These are phyloP conservation scores for Populus simonii DNA, from an alignment of 345 rosid genomes.

Conservation along the genomic window DNA sequence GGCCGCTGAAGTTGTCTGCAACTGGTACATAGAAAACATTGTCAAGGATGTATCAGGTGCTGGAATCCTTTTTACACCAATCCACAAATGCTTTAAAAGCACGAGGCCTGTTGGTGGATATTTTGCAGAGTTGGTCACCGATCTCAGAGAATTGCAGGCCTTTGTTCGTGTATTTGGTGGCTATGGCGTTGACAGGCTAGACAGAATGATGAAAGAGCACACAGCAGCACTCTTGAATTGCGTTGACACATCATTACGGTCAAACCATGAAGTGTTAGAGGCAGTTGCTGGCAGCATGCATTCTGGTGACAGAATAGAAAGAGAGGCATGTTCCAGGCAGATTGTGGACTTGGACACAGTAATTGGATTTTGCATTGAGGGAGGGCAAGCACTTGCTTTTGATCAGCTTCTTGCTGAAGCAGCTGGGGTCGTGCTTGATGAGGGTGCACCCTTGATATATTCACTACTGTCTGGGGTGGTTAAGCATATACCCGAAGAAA, in stretches of 20 bases:
- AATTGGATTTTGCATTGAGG: constrained; percentile 90
- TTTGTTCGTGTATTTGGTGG: constrained; percentile 90
- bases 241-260: constrained; percentile 82
- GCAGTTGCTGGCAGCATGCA: constrained; percentile 91
- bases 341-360: constrained; percentile 91
- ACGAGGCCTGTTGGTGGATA: constrained; percentile 98
- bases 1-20: constrained; percentile 85
- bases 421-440: constrained; percentile 82
- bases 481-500: constrained; percentile 78
- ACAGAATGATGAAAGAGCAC: constrained; percentile 95
- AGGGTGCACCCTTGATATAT: constrained; percentile 74
- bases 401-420: constrained; percentile 93
- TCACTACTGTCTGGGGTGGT: constrained; percentile 74
- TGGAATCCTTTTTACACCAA: constrained; percentile 90
- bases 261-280: constrained; percentile 83
- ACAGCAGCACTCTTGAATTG: constrained; percentile 91
- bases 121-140: constrained; percentile 98
- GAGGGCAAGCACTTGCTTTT: constrained; percentile 95
- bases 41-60: constrained; percentile 92
- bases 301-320: constrained; percentile 85
- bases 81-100: constrained; percentile 91
- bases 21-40: constrained; percentile 97
- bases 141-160: constrained; percentile 72
- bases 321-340: constrained; percentile 76
- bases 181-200: constrained; percentile 90